Conservation (phyloP, 306 rosid species). For the Begonia loranthoides region DNA sequence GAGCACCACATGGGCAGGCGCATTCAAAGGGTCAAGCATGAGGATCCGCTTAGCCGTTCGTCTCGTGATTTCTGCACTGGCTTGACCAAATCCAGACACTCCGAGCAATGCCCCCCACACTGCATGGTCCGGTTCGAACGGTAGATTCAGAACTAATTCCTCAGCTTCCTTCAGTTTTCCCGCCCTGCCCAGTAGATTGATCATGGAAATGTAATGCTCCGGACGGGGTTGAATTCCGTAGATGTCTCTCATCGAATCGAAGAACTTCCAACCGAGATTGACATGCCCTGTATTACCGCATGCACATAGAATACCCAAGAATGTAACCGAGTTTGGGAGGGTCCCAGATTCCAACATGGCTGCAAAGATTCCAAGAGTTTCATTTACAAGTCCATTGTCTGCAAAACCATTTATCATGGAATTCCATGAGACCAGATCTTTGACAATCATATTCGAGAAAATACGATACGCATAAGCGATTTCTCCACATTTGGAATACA, state of each 20-base stretch:
- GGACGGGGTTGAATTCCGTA: constrained; percentile 43
- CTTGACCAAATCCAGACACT: constrained; percentile 32
- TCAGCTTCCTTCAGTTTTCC: constrained; percentile 54
- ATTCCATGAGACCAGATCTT: constrained; percentile 62
- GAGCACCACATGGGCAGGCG: constrained; percentile 51
- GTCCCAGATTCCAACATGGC: constrained; percentile 37
- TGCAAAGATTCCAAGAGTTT: constrained; percentile 31
- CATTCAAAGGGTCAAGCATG: constrained; percentile 54
- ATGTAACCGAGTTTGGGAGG: constrained; percentile 45
- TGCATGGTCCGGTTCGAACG: constrained; percentile 38
- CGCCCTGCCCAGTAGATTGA: constrained; percentile 63
- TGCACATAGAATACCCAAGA: constrained; percentile 54
- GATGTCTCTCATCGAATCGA: constrained; percentile 28
- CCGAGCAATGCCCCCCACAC: constrained; percentile 73
- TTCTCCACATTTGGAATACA: constrained; percentile 81
- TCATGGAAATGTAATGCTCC: constrained; percentile 54
- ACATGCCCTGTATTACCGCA: constrained; percentile 58
- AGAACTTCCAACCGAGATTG: constrained; percentile 34
- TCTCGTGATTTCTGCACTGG: constrained; percentile 30
- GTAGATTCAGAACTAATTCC: constrained; percentile 45
- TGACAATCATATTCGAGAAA: constrained; percentile 42
- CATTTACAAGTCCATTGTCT: constrained; percentile 36
- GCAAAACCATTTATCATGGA: constrained; percentile 61
- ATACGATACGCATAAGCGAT: constrained; percentile 32
- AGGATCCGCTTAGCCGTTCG: constrained; percentile 41